A percentile compares a stretch with the other conserved stretches of the same genome.
Evolutionary conservation across 345 rosid genomes (phyloP).

Genomic region (Gynandropsis gynandra): DNA sequence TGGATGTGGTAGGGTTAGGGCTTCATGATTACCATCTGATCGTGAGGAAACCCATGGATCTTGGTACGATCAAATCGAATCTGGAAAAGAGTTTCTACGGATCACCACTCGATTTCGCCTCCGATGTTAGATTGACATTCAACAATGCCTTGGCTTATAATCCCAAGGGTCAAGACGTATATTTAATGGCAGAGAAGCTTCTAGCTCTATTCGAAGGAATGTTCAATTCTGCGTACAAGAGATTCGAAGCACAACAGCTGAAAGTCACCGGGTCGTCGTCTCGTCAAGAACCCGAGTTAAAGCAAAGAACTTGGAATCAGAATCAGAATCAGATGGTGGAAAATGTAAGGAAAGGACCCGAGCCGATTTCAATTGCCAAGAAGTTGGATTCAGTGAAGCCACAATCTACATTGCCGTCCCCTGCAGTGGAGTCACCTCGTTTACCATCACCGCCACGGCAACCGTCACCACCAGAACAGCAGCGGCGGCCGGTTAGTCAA

Average conservation of each 20-base stretch:
- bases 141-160: conserved; percentile 65
- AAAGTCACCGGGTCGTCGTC: conserved; percentile 15
- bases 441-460: conserved; percentile 5
- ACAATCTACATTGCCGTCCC: conserved; percentile 20
- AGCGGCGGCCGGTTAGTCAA: conserved; percentile 26
- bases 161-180: conserved; percentile 65
- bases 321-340: conserved; percentile 10
- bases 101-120: conserved; percentile 54
- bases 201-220: conserved; percentile 40
- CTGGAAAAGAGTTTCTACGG: conserved; percentile 38
- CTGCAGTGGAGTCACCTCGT: conserved; percentile 6
- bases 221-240: conserved; percentile 35
- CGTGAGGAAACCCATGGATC: conserved; percentile 73
- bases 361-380: conserved; percentile 20
- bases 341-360: conserved; percentile 18
- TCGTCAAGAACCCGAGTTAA: conserved; percentile 17
- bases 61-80: conserved; percentile 57
- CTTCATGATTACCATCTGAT: conserved; percentile 56
- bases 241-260: conserved; percentile 18
- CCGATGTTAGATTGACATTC: conserved; percentile 64
- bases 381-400: conserved; percentile 23
- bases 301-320: conserved; percentile 16
- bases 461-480: conserved; percentile 36
- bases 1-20: conserved; percentile 51
- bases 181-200: conserved; percentile 41